Evolutionary conservation across 495 filamentous ascomycete species (phyloP), one percentile per base, ranked within the genome.

Genomic region (Xylaria intraflava): DNA sequence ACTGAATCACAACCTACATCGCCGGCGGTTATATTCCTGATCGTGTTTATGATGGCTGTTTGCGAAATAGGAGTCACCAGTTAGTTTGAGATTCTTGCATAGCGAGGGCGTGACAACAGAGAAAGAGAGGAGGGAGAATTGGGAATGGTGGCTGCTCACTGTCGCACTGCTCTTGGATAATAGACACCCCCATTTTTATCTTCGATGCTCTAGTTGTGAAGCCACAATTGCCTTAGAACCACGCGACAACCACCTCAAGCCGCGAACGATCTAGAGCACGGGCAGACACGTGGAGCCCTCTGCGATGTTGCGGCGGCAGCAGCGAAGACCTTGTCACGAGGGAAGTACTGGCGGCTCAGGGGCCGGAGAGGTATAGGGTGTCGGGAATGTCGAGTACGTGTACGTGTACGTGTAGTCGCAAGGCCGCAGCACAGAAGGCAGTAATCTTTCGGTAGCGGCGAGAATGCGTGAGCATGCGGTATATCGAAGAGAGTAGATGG

Each of bases 1-100:
- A 17, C 35, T n/a, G 35, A 11, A 56, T 41, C 44, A 49, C 31
- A 29, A 63, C 77, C 64, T 64, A 81, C 78, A 44, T 81, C 77
- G 58, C 76, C 76, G 58, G 61, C 68, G 54, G 78, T 78, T 33
- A 81, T 81, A 44, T 65, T 65, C 57, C 72, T 78, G 40, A 84
- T 76, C 12, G 73, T 76, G 24, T 77, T 69, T 57, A 83, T 69
- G 47, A 83, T 69, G 53, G 72, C 78, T 81, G 19, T 36, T 36
- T 26, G 30, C 23, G 29, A 14, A 14, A 30, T 26, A 46, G 29
- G 35, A 19, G 23, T 35, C n/a, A 29, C 31, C 46, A 36, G 48
- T 59, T 46, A 65, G 27, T 9, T 29, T 29, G 27, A 12, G 16
- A 8, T 4, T 6, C 6, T 12, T 11, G 16, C 3, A 29, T 2